These are phyloP conservation scores for Calonectria pteridis DNA, from an alignment of 2,329 filamentous ascomycete species.

Conservation along the genomic window DNA sequence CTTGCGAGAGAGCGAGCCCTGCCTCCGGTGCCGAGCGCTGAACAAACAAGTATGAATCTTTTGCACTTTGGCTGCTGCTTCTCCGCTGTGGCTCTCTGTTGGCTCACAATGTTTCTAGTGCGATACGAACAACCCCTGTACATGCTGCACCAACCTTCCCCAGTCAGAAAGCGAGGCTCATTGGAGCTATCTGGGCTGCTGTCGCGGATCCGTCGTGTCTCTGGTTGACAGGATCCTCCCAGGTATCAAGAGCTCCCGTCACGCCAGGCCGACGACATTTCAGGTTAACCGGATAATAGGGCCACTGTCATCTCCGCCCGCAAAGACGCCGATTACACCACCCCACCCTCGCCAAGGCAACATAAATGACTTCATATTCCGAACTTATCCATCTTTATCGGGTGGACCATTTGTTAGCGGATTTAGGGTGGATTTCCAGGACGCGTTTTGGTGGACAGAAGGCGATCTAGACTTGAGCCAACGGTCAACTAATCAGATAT, in stretches of 20 bases:
- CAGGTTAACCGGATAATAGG: conserved; percentile 48
- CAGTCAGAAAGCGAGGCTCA: conserved; percentile 55
- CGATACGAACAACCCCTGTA: conserved; percentile 63
- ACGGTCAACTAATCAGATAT: conserved; percentile 31
- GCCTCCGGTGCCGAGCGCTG: conserved; percentile 63
- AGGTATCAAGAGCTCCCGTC: conserved; percentile 51
- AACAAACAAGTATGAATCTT: conserved; percentile 58
- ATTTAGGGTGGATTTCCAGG: conserved; percentile 64
- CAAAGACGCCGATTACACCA: conserved; percentile 63
- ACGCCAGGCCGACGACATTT: background rate
- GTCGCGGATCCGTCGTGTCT: conserved; percentile 60
- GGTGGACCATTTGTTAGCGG: conserved; percentile 57
- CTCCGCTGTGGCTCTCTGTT: background rate
- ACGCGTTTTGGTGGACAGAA: conserved; percentile 70
- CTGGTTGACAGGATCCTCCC: conserved; percentile 65
- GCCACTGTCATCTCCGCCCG: conserved; percentile 61
- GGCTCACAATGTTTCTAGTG: conserved; percentile 55
- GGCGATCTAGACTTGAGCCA: conserved; percentile 54
- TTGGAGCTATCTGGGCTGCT: conserved; percentile 65
- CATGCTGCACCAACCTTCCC: conserved; percentile 57
- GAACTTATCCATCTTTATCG: conserved; percentile 57
- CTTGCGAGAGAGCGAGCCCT: conserved; percentile 60
- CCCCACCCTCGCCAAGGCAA: conserved; percentile 61
- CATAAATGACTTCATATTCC: conserved; percentile 66
- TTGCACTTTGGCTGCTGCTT: background rate